phyloP scores from a whole-genome alignment of 106 monocot genomes.

The Vanilla planifolia region DNA sequence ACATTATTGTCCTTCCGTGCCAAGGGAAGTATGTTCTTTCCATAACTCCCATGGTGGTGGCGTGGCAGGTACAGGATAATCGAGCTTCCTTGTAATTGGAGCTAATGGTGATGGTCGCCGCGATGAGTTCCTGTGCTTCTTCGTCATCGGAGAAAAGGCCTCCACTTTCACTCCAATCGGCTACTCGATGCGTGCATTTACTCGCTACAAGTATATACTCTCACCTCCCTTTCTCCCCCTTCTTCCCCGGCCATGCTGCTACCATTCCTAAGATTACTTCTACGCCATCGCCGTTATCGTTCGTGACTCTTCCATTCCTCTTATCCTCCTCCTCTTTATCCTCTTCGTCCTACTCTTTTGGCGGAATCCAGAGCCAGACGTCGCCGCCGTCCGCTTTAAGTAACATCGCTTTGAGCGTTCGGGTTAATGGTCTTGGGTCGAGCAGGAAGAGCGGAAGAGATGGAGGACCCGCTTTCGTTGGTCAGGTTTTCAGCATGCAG shows the following conservation, averaged over 20 bases:
- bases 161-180: slow-evolving; percentile 6
- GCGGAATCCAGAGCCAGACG: slow-evolving; percentile 5
- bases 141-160: slow-evolving; percentile 7
- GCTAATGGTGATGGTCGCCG: too few species aligned
- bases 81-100: too few species aligned
- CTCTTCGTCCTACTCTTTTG: slow-evolving; percentile 11
- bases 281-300: neutral
- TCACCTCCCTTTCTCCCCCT: slow-evolving; percentile 19
- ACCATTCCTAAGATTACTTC: neutral
- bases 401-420: slow-evolving; percentile 41
- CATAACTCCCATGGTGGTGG: too few species aligned
- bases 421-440: slow-evolving; percentile 38
- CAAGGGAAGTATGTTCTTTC: too few species aligned
- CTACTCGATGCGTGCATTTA: slow-evolving; percentile 18
- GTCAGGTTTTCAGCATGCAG: slow-evolving; percentile 96
- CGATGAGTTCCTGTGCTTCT: slow-evolving; percentile 12
- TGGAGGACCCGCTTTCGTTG: slow-evolving; percentile 79
- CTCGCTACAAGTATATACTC: slow-evolving; percentile 29
- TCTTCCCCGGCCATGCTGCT: slow-evolving; percentile 2
- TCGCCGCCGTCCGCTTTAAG: slow-evolving; percentile 27
- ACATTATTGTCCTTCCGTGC: too few species aligned
- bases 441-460: slow-evolving; percentile 17
- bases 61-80: too few species aligned
- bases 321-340: too few species aligned
- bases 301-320: too few species aligned